These are phyloP conservation scores for Hygrophorus pudorinus DNA, from an alignment of 768 basidiomycete species.

Conservation along the genomic window DNA sequence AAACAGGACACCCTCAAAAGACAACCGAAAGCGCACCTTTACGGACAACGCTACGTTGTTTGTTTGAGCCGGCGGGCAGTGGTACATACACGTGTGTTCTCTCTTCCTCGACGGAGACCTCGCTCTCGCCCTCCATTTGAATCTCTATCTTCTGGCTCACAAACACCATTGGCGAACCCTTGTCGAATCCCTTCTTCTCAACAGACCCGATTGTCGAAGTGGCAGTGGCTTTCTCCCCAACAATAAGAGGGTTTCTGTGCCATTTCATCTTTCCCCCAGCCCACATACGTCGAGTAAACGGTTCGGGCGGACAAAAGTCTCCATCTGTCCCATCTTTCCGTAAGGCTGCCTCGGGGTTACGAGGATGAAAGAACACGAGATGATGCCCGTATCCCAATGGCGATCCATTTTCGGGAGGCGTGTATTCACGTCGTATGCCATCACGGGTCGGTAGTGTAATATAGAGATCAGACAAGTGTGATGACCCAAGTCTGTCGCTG, in stretches of 20 bases:
- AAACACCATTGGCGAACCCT: conserved; percentile 60
- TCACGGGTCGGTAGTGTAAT: conserved; percentile 68
- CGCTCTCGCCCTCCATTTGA: conserved; percentile 29
- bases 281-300: conserved; percentile 78
- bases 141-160: conserved; percentile 56
- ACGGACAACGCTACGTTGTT: conserved; percentile 29
- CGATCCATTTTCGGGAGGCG: conserved; percentile 27
- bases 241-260: conserved; percentile 36
- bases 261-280: conserved; percentile 61
- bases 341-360: conserved; percentile 44
- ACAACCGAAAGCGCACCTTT: conserved; percentile 6
- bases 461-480: conserved; percentile 37
- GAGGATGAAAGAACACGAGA: conserved; percentile 65
- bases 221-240: conserved; percentile 44
- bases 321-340: conserved; percentile 65
- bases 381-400: conserved; percentile 56
- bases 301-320: conserved; percentile 61
- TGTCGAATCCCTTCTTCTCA: conserved; percentile 57
- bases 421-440: conserved; percentile 31
- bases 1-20: conserved; percentile 11
- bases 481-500: no score
- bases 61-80: conserved; percentile 18
- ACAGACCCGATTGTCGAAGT: conserved; percentile 38
- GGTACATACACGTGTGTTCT: conserved; percentile 59
- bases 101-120: conserved; percentile 49